Percentiles rank a stretch among this genome's conserved stretches.
These are phyloP conservation scores for Paramecium sexaurelia DNA, from an alignment of 73 alveolate genomes.

Conservation along the genomic window DNA sequence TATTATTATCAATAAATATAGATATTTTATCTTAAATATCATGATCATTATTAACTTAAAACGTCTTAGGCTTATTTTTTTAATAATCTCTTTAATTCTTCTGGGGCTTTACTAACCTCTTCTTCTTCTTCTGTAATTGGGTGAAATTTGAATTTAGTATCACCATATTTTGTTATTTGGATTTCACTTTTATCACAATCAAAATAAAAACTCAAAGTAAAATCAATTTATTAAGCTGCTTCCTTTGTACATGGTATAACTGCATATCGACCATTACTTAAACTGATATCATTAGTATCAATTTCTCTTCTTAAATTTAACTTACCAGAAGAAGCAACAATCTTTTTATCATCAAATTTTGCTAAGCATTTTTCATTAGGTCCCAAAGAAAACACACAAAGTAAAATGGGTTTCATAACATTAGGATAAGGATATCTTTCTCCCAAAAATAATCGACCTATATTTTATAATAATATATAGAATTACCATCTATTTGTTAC, in stretches of 20 bases:
- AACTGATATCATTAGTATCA: background rate
- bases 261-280: conserved; percentile 59
- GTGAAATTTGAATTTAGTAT: background rate
- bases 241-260: conserved; percentile 65
- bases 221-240: conserved; percentile 47
- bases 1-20: background rate
- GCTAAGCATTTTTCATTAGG: conserved; percentile 55
- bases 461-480: conserved; percentile 29
- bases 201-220: conserved; percentile 31
- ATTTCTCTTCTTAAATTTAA: conserved; percentile 74
- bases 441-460: conserved; percentile 66
- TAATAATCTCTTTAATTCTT: background rate
- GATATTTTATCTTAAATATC: background rate
- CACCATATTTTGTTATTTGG: conserved; percentile 22
- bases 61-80: conserved; percentile 49
- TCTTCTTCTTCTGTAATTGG: conserved; percentile 49
- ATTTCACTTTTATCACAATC: conserved; percentile 56
- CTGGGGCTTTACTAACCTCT: background rate
- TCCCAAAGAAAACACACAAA: conserved; percentile 65
- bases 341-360: conserved; percentile 62
- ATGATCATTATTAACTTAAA: background rate
- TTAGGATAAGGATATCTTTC: conserved; percentile 75
- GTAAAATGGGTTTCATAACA: conserved; percentile 61
- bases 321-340: conserved; percentile 67
- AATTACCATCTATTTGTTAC: conserved; percentile 90